phyloP scores from a whole-genome alignment of 2,329 filamentous ascomycete genomes.

The Cercospora nicotianae region DNA sequence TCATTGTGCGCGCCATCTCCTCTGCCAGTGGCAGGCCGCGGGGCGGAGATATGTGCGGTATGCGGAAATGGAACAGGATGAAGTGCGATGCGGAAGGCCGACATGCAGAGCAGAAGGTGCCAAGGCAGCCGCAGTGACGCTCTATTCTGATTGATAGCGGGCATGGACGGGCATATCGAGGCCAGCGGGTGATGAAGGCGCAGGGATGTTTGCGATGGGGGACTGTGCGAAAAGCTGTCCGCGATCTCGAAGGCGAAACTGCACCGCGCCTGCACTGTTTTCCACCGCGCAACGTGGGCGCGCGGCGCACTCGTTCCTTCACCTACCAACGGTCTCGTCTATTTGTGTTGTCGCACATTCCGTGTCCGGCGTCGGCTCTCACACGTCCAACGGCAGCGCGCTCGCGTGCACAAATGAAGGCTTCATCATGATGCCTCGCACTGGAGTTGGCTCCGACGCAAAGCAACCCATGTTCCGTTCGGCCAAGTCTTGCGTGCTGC shows the following conservation, averaged over 20 bases:
- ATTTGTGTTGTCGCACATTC: not conserved
- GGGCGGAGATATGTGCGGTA: not conserved
- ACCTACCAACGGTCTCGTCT: not conserved
- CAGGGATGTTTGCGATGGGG: not conserved
- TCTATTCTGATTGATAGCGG: not conserved
- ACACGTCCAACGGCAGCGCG: not conserved
- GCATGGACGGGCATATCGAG: not conserved
- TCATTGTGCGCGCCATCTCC: slow-evolving; percentile 1
- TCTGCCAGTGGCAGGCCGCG: not conserved
- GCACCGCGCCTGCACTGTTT: not conserved
- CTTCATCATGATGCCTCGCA: not conserved
- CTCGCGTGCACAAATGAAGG: not conserved
- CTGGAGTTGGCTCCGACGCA: not conserved
- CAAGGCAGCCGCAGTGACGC: not conserved
- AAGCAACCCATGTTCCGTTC: not conserved
- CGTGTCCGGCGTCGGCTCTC: not conserved
- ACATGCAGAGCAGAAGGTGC: not conserved
- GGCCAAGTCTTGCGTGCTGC: not conserved
- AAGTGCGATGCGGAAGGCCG: not conserved
- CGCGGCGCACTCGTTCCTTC: not conserved
- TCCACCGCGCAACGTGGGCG: not conserved
- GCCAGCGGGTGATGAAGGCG: not conserved
- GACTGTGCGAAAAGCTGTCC: not conserved
- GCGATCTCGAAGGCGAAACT: not conserved
- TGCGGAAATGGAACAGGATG: not conserved